Conservation (phyloP, 768 basidiomycete species). For the Plicaturopsis crispa region DNA sequence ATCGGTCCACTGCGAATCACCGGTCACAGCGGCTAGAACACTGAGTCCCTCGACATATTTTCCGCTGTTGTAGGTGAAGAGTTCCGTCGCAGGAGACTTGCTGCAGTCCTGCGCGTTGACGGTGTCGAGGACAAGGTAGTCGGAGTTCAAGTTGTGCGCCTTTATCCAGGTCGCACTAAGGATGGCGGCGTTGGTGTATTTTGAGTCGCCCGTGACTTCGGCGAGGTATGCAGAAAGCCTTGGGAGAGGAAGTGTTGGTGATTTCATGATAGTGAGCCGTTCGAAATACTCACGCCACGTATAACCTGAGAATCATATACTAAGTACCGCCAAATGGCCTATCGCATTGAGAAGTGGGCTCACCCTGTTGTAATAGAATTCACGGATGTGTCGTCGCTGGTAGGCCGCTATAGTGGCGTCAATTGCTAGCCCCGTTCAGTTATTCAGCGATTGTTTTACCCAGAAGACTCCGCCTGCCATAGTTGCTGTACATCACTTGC, state of each 20-base stretch:
- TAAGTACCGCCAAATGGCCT: too few relatives aligned
- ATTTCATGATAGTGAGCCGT: neutral
- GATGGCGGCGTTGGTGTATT: slow-evolving; percentile 39
- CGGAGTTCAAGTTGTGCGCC: slow-evolving; percentile 32
- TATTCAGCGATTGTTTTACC: slow-evolving; percentile 22
- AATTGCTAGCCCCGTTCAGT: too few relatives aligned
- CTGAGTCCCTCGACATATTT: slow-evolving; percentile 47
- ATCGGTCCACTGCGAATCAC: slow-evolving; percentile 30
- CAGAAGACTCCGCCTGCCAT: slow-evolving; percentile 54
- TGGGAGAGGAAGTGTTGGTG: too few relatives aligned
- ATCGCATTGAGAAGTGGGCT: neutral
- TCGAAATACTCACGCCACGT: slow-evolving; percentile 26
- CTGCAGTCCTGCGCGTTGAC: slow-evolving; percentile 39
- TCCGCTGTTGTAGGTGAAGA: slow-evolving; percentile 50
- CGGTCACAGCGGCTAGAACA: slow-evolving; percentile 34
- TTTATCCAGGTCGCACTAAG: slow-evolving; percentile 41
- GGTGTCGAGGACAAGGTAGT: slow-evolving; percentile 38
- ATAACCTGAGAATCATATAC: slow-evolving; percentile 20
- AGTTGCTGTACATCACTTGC: slow-evolving; percentile 20
- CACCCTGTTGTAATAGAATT: slow-evolving; percentile 49
- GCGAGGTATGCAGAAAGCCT: slow-evolving; percentile 45
- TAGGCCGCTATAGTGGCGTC: slow-evolving; percentile 38
- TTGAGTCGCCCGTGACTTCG: slow-evolving; percentile 33
- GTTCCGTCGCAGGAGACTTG: slow-evolving; percentile 33
- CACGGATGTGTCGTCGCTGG: slow-evolving; percentile 29